Base-by-base conservation (phyloP, 495 filamentous ascomycete genomes). In the Sphaerosporella brunnea region DNA sequence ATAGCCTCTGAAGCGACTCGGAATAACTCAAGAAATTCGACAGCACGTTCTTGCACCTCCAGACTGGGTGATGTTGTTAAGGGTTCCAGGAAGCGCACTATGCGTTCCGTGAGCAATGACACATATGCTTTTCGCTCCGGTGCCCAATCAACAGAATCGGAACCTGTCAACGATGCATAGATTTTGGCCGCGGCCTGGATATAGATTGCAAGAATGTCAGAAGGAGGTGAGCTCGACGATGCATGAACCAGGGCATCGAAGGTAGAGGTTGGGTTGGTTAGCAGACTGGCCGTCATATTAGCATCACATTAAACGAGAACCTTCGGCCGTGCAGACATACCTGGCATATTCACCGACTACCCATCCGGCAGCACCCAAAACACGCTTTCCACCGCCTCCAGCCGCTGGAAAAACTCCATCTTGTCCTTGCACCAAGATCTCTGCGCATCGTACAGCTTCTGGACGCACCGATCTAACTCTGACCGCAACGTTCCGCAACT, bases 11-110 rank as follows among this genome's bases (percentile, higher is more conserved):
- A 72, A 10, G 80, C 80, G 35, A 97, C 68, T 36, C 83, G 81
- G 53, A 95, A 73, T 3, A 96, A 70, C 55, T 97, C 90, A 1
- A 82, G 69, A 54, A 88, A 92, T 56, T 94, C 88, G 13, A 94
- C 87, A 5, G 85, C 78, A 40, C 92, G 74, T 63, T 96, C 90
- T 62, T 97, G 90, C n/a, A 96, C 84, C 56, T 96, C 90, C 8
- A 97, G 67, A 53, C 76, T 80, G 0, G 92, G 84, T 59, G 94
- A 85, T 3, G 74, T 71, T 0, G 77, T 70, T 21, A 95, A 64
- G 0, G 75, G 69, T 43, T 93, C 87, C 2, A 93, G 66, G 36
- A 85, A 80, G 52, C 83, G 70, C 19, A 90, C 69, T n/a, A 93
- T 71, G 21, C 84, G 73, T 19, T 79, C 77, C 62, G 92, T 73